phyloP scores from a whole-genome alignment of 371 early-diverging fungal genomes.

The Lichtheimia ornata region DNA sequence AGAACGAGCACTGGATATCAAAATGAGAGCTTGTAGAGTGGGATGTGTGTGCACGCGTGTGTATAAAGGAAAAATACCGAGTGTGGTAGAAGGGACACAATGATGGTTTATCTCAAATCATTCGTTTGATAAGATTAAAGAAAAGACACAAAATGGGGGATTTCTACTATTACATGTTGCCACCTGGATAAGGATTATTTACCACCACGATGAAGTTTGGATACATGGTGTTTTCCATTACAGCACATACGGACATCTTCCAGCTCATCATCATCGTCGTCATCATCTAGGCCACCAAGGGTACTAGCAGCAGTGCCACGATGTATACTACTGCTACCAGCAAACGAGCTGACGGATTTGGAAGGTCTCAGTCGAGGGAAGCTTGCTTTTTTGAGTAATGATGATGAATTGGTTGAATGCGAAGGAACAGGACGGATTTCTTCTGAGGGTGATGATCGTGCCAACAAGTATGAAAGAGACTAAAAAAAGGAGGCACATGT shows the following conservation, averaged over 20 bases:
- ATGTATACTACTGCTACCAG: slow-evolving; percentile 8
- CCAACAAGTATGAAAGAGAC: slow-evolving; percentile 35
- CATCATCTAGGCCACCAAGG: slow-evolving; percentile 10
- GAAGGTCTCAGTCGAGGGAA: slow-evolving; percentile 28
- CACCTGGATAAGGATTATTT: too few species aligned
- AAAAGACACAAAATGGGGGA: too few species aligned
- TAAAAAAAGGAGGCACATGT: slow-evolving; percentile 1
- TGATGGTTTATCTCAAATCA: too few species aligned
- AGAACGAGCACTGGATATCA: too few species aligned
- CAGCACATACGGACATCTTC: slow-evolving; percentile 59
- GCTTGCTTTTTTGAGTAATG: slow-evolving; percentile 29
- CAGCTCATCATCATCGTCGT: slow-evolving; percentile 42
- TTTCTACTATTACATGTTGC: too few species aligned
- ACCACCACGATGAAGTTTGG: slow-evolving; percentile 20
- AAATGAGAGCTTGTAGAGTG: too few species aligned
- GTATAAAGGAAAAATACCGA: too few species aligned
- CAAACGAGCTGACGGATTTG: slow-evolving; percentile 13
- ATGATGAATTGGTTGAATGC: slow-evolving; percentile 16
- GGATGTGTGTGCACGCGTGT: too few species aligned
- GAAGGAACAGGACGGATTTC: slow-evolving; percentile 3
- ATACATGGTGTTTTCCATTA: slow-evolving; percentile 58
- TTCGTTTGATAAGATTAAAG: too few species aligned
- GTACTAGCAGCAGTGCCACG: neutral
- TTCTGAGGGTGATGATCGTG: slow-evolving; percentile 18
- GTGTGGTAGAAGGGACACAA: too few species aligned